Conservation (phyloP, 305 asterid species). For the Fraxinus paxiana region DNA sequence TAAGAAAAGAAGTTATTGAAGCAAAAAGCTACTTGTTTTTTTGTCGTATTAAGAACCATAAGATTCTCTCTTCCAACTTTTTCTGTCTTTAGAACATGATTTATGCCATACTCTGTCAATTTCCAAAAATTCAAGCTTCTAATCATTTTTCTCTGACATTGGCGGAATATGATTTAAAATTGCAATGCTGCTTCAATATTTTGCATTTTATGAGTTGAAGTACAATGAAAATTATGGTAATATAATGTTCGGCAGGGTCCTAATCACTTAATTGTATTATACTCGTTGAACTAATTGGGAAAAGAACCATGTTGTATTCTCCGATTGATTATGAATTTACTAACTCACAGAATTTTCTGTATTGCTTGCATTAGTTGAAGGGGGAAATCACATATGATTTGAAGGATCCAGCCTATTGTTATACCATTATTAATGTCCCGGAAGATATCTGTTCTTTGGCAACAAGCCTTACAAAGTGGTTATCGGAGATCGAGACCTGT, state of each 20-base stretch:
- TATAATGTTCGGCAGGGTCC: background rate
- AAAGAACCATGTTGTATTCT: background rate
- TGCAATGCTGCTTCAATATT: background rate
- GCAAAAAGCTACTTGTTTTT: background rate
- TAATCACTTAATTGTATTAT: background rate
- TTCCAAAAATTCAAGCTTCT: background rate
- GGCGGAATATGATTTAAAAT: background rate
- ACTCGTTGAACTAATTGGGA: background rate
- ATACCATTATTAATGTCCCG: slow-evolving; percentile 51
- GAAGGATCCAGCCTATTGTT: slow-evolving; percentile 91
- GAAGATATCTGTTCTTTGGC: slow-evolving; percentile 77
- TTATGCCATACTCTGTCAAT: background rate
- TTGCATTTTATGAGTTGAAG: background rate
- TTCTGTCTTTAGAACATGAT: background rate
- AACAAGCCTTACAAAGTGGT: slow-evolving; percentile 68
- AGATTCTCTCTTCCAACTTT: background rate
- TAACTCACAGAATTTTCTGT: slow-evolving; percentile 1
- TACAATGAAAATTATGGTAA: background rate
- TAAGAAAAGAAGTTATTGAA: background rate
- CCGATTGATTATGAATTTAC: background rate
- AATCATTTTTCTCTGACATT: background rate
- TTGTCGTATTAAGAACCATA: background rate
- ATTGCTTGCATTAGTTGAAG: slow-evolving; percentile 49
- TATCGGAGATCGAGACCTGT: slow-evolving; percentile 77
- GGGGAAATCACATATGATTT: slow-evolving; percentile 85